A percentile compares a stretch with the other conserved stretches of the same genome.
These are phyloP conservation scores for Aureobasidium sp. DNA, from an alignment of 2,329 filamentous ascomycete species.

Conservation along the genomic window DNA sequence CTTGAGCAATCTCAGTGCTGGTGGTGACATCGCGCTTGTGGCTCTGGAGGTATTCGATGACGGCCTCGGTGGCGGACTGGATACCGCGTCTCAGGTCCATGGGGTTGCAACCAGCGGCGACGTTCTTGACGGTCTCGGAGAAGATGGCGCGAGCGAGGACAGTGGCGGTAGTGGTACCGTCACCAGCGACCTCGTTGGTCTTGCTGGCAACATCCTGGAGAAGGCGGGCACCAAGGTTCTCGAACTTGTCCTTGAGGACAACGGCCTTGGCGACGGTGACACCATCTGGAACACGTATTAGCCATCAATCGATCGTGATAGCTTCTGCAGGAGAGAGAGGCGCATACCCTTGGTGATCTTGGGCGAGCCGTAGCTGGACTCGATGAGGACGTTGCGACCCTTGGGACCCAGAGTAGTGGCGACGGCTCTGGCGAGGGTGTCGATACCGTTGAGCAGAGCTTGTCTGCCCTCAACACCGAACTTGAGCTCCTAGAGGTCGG, in stretches of 20 bases:
- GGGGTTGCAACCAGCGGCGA: slow-evolving; percentile 97
- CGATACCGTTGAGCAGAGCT: slow-evolving; percentile 82
- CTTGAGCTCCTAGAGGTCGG: slow-evolving; percentile 69
- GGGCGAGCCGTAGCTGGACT: slow-evolving; percentile 95
- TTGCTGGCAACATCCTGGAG: slow-evolving; percentile 98
- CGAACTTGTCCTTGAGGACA: slow-evolving; percentile 95
- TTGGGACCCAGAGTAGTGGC: slow-evolving; percentile 95
- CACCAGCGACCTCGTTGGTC: slow-evolving; percentile 98
- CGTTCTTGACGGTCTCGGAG: slow-evolving; percentile 99
- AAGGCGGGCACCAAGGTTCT: slow-evolving; percentile 95
- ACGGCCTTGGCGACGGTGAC: slow-evolving; percentile 63
- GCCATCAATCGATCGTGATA: not conserved
- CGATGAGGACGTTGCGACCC: slow-evolving; percentile 96
- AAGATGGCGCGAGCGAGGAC: slow-evolving; percentile 97
- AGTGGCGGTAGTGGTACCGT: slow-evolving; percentile 96
- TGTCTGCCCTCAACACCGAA: slow-evolving; percentile 94
- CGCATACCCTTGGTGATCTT: slow-evolving; percentile 98
- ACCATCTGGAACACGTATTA: slow-evolving; percentile 33
- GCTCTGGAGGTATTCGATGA: slow-evolving; percentile 85
- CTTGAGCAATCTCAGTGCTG: slow-evolving; percentile 92
- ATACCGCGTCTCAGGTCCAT: slow-evolving; percentile 98
- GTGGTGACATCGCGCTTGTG: slow-evolving; percentile 99
- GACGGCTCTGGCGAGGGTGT: slow-evolving; percentile 93
- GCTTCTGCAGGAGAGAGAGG: not conserved
- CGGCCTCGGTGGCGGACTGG: slow-evolving; percentile 89